These are phyloP conservation scores for Fusarium protoensiforme DNA, from an alignment of 2,329 filamentous ascomycete species.

Conservation along the genomic window DNA sequence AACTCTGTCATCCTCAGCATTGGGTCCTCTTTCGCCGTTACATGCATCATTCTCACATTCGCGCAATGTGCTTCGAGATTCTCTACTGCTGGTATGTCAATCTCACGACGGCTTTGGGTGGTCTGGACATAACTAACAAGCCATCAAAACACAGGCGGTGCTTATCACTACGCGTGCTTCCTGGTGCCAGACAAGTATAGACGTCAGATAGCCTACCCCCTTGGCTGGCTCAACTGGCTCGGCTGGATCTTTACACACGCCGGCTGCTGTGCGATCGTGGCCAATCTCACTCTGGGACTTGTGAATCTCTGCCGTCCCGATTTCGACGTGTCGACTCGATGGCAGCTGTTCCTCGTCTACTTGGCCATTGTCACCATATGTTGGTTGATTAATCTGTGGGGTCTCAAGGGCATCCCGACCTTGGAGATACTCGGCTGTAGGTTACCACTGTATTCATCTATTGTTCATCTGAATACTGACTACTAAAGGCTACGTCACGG, in stretches of 20 bases:
- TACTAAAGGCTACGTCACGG: neutral
- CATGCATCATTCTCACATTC: neutral
- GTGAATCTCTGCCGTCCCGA: neutral
- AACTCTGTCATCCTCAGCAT: neutral
- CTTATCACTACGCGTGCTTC: neutral
- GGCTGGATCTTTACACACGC: neutral
- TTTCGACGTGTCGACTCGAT: neutral
- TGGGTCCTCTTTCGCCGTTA: neutral
- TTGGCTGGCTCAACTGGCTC: neutral
- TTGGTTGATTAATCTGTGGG: neutral
- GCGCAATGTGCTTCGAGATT: neutral
- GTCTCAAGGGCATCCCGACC: neutral
- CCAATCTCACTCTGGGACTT: neutral
- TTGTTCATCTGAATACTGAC: neutral
- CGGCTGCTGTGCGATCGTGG: neutral
- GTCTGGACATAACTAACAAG: neutral
- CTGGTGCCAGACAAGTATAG: neutral
- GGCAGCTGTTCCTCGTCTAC: neutral
- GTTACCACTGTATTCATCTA: neutral
- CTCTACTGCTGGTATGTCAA: neutral
- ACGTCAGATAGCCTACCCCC: neutral
- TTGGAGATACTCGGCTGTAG: neutral
- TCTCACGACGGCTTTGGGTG: neutral
- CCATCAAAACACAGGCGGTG: neutral
- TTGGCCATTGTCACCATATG: neutral